phyloP scores from a whole-genome alignment of 192 early-diverging fungal genomes.

The Gorgonomyces haynaldii region DNA sequence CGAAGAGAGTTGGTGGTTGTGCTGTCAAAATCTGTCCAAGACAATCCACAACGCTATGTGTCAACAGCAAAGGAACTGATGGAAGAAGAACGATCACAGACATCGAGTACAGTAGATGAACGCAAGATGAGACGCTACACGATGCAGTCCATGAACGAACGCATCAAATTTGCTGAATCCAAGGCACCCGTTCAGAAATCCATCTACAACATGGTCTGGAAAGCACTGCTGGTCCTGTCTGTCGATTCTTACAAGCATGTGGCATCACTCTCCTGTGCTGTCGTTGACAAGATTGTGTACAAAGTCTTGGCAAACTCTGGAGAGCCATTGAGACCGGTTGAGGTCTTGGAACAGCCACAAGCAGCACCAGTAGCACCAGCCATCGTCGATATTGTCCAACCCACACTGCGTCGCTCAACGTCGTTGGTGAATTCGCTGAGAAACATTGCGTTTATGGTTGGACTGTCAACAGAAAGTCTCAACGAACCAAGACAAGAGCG shows the following conservation, averaged over 20 bases:
- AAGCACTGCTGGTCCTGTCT: constrained; percentile 67
- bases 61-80: constrained; percentile 46
- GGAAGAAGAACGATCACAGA: constrained; percentile 32
- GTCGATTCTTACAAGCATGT: constrained; percentile 75
- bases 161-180: too few species aligned
- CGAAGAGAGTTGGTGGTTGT: constrained; percentile 73
- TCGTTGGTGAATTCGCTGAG: background rate
- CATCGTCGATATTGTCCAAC: background rate
- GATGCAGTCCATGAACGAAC: too few species aligned
- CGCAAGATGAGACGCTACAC: background rate
- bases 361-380: background rate
- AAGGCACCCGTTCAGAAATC: constrained; percentile 22
- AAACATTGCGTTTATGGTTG: background rate
- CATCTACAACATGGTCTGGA: constrained; percentile 63
- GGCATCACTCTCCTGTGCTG: constrained; percentile 46
- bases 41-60: constrained; percentile 54
- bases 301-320: background rate
- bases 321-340: background rate
- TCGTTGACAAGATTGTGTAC: constrained; percentile 71
- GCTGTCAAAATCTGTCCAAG: constrained; percentile 61
- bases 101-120: constrained; percentile 13
- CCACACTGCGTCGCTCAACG: background rate
- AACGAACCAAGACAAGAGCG: too few species aligned
- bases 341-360: too few species aligned
- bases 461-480: background rate